These are phyloP conservation scores for Spathaspora boniae DNA, from an alignment of 805 yeast species.

Conservation along the genomic window DNA sequence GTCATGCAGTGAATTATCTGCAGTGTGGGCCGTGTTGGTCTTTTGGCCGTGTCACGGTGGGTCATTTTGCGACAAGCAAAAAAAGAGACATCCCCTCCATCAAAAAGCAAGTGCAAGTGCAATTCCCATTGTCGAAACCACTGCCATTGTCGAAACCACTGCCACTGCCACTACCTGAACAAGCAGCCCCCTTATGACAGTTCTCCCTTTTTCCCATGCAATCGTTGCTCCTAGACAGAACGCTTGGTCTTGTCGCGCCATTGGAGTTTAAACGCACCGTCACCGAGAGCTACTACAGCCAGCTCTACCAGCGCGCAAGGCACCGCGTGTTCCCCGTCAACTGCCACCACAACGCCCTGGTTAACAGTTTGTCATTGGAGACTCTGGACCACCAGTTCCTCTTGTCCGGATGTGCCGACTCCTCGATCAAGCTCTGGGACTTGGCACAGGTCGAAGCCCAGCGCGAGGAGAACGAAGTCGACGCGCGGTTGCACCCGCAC, in stretches of 20 bases:
- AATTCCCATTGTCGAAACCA: too few relatives aligned
- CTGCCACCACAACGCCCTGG: conserved; percentile 48
- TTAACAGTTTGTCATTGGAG: conserved; percentile 62
- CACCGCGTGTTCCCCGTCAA: conserved; percentile 34
- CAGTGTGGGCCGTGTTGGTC: too few relatives aligned
- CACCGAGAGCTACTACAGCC: conserved; percentile 35
- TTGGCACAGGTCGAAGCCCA: conserved; percentile 17
- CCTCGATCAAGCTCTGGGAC: conserved; percentile 68
- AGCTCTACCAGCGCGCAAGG: conserved; percentile 20
- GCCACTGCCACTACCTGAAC: too few relatives aligned
- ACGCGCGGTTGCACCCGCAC: conserved; percentile 6
- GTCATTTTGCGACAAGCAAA: too few relatives aligned
- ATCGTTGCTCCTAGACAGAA: conserved; percentile 33
- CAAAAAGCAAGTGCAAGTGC: too few relatives aligned
- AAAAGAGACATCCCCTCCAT: too few relatives aligned
- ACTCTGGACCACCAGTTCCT: conserved; percentile 40
- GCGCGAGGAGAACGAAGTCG: conserved; percentile 15
- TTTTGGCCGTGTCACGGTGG: too few relatives aligned
- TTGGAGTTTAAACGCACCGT: conserved; percentile 33
- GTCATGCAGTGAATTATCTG: too few relatives aligned
- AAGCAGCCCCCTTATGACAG: too few relatives aligned
- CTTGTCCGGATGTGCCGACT: conserved; percentile 73
- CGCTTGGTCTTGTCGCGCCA: conserved; percentile 25
- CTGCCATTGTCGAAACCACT: too few relatives aligned
- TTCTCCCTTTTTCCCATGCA: too few relatives aligned